phyloP scores from a whole-genome alignment of 2,329 filamentous ascomycete species.

The Coniochaeta ligniaria region DNA sequence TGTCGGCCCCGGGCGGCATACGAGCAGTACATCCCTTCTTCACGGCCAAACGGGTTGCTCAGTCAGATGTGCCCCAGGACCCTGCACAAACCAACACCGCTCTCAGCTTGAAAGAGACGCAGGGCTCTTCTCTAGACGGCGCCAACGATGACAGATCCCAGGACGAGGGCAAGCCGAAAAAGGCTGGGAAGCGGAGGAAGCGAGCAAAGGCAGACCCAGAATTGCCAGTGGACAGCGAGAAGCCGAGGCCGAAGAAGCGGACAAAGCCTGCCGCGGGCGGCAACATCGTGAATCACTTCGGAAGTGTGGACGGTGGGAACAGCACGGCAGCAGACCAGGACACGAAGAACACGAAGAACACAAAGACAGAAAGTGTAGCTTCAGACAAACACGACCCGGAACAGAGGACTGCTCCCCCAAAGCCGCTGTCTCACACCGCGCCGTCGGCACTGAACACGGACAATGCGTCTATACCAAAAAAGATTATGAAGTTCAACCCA shows the following conservation, averaged over 20 bases:
- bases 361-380: neutral
- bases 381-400: neutral
- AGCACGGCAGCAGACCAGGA: neutral
- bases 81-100: neutral
- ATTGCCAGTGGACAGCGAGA: neutral
- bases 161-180: neutral
- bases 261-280: neutral
- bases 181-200: neutral
- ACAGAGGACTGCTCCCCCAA: neutral
- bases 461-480: constrained; percentile 29
- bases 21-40: neutral
- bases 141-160: neutral
- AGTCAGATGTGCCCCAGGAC: neutral
- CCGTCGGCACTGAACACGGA: constrained; percentile 1
- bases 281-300: neutral
- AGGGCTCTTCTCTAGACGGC: neutral
- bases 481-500: constrained; percentile 48
- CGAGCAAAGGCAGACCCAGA: neutral
- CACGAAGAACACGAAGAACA: neutral
- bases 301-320: neutral
- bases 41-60: neutral
- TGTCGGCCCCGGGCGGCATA: neutral
- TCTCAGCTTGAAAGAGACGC: neutral
- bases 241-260: neutral
- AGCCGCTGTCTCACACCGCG: neutral